Evolutionary conservation across 2,329 filamentous ascomycete genomes (phyloP).

Genomic region (Neocatenulostroma microsporum): DNA sequence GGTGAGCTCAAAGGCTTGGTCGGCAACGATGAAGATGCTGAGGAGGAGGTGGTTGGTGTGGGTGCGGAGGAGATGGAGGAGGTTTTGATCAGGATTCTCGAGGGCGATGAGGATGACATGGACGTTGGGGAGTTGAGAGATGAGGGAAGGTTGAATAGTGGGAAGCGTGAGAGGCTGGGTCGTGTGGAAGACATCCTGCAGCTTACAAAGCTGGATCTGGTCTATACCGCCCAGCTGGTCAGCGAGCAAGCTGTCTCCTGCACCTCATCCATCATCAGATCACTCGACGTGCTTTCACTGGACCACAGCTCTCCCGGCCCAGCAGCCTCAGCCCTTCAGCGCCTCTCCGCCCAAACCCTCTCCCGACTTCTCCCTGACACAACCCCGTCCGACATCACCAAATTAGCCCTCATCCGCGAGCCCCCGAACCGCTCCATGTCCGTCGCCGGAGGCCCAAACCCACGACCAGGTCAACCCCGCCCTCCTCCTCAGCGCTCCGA

Average conservation of each 20-base stretch:
- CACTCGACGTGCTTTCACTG: conserved; percentile 1
- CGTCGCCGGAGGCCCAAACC: conserved; percentile 13
- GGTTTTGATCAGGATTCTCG: too few species aligned
- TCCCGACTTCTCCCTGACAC: conserved; percentile 11
- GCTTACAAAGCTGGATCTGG: conserved; percentile 23
- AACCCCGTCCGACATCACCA: conserved; percentile 19
- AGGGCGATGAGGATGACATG: too few species aligned
- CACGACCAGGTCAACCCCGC: conserved; percentile 22
- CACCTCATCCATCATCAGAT: conserved; percentile 6
- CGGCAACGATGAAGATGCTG: background rate
- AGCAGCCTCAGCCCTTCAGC: background rate
- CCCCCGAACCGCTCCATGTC: conserved; percentile 11
- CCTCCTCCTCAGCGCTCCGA: conserved; percentile 22
- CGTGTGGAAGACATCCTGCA: conserved; percentile 13
- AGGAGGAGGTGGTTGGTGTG: background rate
- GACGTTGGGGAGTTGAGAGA: too few species aligned
- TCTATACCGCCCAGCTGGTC: conserved; percentile 27
- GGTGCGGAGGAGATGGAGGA: too few species aligned
- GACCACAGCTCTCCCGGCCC: background rate
- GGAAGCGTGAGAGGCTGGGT: conserved; percentile 2
- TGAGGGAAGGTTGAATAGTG: background rate
- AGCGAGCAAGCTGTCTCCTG: conserved; percentile 24
- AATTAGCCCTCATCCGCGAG: conserved; percentile 22
- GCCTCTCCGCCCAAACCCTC: conserved; percentile 5
- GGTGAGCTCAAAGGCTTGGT: background rate